These are phyloP conservation scores for Trichoderma koningii DNA, from an alignment of 2,329 filamentous ascomycete species.

Conservation along the genomic window DNA sequence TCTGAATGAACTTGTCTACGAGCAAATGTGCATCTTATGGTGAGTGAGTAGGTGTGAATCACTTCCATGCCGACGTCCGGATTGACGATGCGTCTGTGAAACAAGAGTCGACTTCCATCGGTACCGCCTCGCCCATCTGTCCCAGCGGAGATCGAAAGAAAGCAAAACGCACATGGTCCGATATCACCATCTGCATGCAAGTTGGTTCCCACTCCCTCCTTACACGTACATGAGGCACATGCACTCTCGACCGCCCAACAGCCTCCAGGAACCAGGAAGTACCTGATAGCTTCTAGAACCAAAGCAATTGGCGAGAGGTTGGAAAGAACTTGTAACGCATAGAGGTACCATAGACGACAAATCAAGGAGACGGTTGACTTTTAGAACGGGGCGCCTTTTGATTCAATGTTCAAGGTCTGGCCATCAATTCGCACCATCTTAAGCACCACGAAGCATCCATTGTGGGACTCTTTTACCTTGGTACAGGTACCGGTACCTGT, in stretches of 20 bases:
- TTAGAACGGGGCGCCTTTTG: neutral
- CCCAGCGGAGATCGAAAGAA: constrained; percentile 7
- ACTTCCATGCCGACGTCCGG: neutral
- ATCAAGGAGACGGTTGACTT: constrained; percentile 9
- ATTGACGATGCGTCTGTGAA: neutral
- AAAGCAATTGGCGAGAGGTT: neutral
- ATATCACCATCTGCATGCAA: constrained; percentile 16
- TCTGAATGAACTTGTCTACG: neutral
- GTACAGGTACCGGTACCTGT: neutral
- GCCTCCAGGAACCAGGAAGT: neutral
- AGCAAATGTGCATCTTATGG: too few species aligned
- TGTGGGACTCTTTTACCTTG: neutral
- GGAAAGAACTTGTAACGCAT: neutral
- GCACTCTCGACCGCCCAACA: neutral
- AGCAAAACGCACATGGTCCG: constrained; percentile 8
- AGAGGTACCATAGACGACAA: neutral
- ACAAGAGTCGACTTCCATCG: neutral
- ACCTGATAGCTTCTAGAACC: neutral
- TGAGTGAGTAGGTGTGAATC: too few species aligned
- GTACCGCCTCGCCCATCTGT: neutral
- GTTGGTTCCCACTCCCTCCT: neutral
- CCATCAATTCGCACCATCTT: neutral
- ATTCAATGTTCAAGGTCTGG: neutral
- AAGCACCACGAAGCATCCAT: constrained; percentile 1
- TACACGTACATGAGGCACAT: neutral